phyloP scores from a whole-genome alignment of 2,329 filamentous ascomycete species.

The Aaosphaeria pasadenensis region DNA sequence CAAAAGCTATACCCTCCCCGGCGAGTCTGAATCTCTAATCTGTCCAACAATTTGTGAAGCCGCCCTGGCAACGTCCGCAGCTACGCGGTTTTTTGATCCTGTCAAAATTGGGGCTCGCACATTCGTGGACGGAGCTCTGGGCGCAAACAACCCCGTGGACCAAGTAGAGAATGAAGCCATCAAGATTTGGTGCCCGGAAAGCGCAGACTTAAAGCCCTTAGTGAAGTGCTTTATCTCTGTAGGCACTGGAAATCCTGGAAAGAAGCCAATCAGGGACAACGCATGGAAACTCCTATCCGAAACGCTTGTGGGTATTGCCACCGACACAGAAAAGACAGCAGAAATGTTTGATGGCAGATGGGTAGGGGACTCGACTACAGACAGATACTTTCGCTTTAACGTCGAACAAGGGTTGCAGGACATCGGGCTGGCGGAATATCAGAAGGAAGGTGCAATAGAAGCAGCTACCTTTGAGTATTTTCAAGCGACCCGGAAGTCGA shows the following conservation, averaged over 20 bases:
- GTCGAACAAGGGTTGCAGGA: slow-evolving; percentile 7
- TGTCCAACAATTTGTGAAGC: slow-evolving; percentile 4
- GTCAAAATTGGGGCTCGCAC: slow-evolving; percentile 33
- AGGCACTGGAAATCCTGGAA: slow-evolving; percentile 7
- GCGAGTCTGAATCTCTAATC: neutral
- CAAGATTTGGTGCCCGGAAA: slow-evolving; percentile 4
- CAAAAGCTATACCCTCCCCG: slow-evolving; percentile 14
- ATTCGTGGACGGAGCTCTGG: slow-evolving; percentile 40
- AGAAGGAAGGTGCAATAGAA: slow-evolving; percentile 4
- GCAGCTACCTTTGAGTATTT: neutral
- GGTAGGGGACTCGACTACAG: neutral
- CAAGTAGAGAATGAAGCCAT: slow-evolving; percentile 34
- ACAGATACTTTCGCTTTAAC: slow-evolving; percentile 7
- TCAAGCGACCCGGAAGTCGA: neutral
- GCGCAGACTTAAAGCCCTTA: slow-evolving; percentile 1
- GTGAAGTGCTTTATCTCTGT: slow-evolving; percentile 8
- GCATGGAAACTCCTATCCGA: neutral
- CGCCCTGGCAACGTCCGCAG: slow-evolving; percentile 26
- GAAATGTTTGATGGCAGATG: neutral
- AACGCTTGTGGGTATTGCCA: neutral
- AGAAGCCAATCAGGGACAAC: neutral
- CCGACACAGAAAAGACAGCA: neutral
- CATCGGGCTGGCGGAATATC: slow-evolving; percentile 5
- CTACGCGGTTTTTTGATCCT: slow-evolving; percentile 26
- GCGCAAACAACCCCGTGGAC: slow-evolving; percentile 45